These are phyloP conservation scores for Chytriomyces hyalinus DNA, from an alignment of 192 early-diverging fungal genomes.

Conservation along the genomic window DNA sequence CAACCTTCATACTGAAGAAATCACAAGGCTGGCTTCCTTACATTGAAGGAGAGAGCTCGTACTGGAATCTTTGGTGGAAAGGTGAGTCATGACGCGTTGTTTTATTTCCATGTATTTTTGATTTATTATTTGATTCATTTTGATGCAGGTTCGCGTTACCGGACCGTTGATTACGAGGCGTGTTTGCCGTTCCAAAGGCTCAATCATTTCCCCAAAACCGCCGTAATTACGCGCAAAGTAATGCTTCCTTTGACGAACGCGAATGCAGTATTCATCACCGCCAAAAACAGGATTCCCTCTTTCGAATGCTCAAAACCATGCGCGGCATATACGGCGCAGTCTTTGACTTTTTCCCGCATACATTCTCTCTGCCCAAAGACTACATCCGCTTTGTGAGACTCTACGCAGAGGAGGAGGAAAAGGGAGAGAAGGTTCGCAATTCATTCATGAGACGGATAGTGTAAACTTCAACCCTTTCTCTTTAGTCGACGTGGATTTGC, in stretches of 20 bases:
- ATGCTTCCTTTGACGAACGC: neutral
- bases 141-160: no score
- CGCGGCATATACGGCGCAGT: slow-evolving; percentile 47
- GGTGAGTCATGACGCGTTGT: no score
- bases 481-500: slow-evolving; percentile 52
- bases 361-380: slow-evolving; percentile 54
- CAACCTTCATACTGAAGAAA: no score
- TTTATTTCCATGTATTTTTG: no score
- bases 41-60: no score
- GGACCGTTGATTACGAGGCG: no score
- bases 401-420: slow-evolving; percentile 45
- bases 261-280: slow-evolving; percentile 12
- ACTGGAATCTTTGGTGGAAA: no score
- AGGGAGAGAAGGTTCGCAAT: slow-evolving; percentile 24
- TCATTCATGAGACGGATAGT: neutral
- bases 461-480: neutral
- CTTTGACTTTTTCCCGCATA: slow-evolving; percentile 52
- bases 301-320: slow-evolving; percentile 52
- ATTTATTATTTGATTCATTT: no score
- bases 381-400: slow-evolving; percentile 50
- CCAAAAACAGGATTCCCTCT: slow-evolving; percentile 42
- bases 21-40: no score
- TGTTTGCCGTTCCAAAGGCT: no score
- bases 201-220: slow-evolving; percentile 58
- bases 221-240: slow-evolving; percentile 47